Evolutionary conservation across 2,329 filamentous ascomycete genomes (phyloP), one percentile per base, ranked within the genome.

Genomic region (Colletotrichum sp.): DNA sequence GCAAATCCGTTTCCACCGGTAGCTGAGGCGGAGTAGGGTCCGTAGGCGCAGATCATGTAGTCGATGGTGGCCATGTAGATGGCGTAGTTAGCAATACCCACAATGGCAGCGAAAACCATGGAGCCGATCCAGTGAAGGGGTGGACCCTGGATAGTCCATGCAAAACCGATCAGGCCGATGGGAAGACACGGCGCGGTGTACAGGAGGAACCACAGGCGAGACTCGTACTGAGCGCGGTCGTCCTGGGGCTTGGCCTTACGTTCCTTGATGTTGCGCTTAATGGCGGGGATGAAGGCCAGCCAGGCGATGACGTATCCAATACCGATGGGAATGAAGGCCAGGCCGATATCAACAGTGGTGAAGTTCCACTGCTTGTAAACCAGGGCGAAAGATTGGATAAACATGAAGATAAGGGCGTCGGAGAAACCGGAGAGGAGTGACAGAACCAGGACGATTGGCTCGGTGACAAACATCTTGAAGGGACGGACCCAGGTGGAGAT

Each of bases 1-100:
- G 93, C 89, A 85, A 93, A 95, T 3, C 93, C 94, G 77, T 95
- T 95, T 24, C 94, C 94, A 55, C 94, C 94, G 0, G 94, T 95
- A 1, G 94, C 94, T 0, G 93, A 95, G 2, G 94, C 93, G 3
- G 93, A 91, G 82, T 95, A 95, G 0, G 91, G 91, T 0, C 94
- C 94, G 80, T 95, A 95, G 1, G 93, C 92, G 74, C 92, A 93
- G 44, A 95, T 91, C 90, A 95, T 95, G 85, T 95, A 95, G 83
- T 95, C 93, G 78, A 95, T 94, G 2, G 93, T 94, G 2, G 93
- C 92, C 91, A 94, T 94, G 85, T 95, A 95, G 74, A 95, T 94
- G 39, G 90, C 86, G 52, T 93, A 94, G 80, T 95, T 95, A 71
- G 93, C 93, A 68, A 95, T 92, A 26, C 93, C 94, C 67, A 95